Evolutionary conservation across 108 stramenopile species (phyloP).

Genomic region (Hondaea fermentalgiana): DNA sequence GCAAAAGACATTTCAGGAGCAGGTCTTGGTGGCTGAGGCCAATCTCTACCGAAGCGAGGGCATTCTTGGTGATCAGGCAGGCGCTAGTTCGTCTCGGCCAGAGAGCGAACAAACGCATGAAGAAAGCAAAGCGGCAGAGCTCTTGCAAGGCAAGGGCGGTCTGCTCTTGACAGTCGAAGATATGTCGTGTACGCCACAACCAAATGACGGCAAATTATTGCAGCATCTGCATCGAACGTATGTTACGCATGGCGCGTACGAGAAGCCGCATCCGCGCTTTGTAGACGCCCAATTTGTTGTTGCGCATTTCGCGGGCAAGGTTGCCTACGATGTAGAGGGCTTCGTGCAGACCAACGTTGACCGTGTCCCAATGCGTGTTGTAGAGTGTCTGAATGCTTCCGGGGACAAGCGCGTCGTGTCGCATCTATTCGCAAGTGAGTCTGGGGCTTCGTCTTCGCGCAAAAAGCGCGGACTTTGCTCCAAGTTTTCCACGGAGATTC

Average conservation of each 20-base stretch:
- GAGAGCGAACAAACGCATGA: constrained; percentile 87
- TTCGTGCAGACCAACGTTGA: constrained; percentile 53
- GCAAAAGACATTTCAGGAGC: constrained; percentile 51
- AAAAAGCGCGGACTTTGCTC: background rate
- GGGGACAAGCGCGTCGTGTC: background rate
- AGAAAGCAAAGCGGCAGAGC: constrained; percentile 41
- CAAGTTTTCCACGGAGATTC: constrained; percentile 68
- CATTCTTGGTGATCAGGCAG: constrained; percentile 50
- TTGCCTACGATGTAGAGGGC: constrained; percentile 30
- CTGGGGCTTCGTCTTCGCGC: background rate
- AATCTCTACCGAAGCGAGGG: constrained; percentile 44
- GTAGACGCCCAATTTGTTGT: constrained; percentile 22
- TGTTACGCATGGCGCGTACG: background rate
- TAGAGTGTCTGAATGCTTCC: background rate
- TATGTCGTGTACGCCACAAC: constrained; percentile 62
- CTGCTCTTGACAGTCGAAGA: constrained; percentile 57
- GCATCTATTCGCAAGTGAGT: background rate
- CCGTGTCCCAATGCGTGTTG: background rate
- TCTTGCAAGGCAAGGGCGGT: background rate
- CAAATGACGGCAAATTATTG: constrained; percentile 49
- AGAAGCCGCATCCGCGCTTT: background rate
- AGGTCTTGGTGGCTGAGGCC: constrained; percentile 52
- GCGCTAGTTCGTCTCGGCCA: constrained; percentile 88
- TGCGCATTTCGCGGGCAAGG: constrained; percentile 39
- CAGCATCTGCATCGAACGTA: background rate